These are phyloP conservation scores for Thermothielavioides terrestris DNA, from an alignment of 495 filamentous ascomycete genomes.

Conservation along the genomic window DNA sequence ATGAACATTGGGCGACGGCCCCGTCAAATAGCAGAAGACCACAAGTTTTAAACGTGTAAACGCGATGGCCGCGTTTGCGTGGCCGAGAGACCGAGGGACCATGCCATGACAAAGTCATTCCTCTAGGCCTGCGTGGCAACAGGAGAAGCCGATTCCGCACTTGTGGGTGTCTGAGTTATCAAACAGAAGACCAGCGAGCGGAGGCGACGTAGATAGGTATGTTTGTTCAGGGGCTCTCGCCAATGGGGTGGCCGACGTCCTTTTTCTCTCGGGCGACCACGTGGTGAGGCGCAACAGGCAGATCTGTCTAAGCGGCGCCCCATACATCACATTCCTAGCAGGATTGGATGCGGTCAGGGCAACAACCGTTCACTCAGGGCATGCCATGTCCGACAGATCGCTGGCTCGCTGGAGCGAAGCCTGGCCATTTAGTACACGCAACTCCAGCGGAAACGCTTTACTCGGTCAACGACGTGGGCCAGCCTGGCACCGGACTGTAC, in stretches of 20 bases:
- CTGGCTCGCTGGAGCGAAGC: too few relatives aligned
- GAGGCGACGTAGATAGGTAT: too few relatives aligned
- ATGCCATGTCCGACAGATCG: neutral
- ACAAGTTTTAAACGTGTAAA: neutral
- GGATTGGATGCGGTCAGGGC: too few relatives aligned
- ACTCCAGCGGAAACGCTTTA: neutral
- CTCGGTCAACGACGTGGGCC: conserved; percentile 6
- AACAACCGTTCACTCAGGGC: neutral
- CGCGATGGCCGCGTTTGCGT: neutral
- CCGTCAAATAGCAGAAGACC: neutral
- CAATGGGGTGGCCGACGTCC: neutral
- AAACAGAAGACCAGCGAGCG: too few relatives aligned
- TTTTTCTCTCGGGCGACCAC: neutral
- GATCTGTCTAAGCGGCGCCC: neutral
- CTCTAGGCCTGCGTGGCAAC: neutral
- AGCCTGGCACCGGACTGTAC: too few relatives aligned
- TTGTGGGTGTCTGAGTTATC: too few relatives aligned
- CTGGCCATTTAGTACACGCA: too few relatives aligned
- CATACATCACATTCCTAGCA: too few relatives aligned
- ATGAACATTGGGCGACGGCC: neutral
- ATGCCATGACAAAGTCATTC: neutral
- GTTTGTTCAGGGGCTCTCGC: too few relatives aligned
- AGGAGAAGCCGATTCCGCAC: too few relatives aligned
- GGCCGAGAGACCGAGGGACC: neutral
- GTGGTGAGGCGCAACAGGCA: conserved; percentile 12